Evolutionary conservation across 176 grass and related monocot genomes (phyloP).

Genomic region (Thalia dealbata): DNA sequence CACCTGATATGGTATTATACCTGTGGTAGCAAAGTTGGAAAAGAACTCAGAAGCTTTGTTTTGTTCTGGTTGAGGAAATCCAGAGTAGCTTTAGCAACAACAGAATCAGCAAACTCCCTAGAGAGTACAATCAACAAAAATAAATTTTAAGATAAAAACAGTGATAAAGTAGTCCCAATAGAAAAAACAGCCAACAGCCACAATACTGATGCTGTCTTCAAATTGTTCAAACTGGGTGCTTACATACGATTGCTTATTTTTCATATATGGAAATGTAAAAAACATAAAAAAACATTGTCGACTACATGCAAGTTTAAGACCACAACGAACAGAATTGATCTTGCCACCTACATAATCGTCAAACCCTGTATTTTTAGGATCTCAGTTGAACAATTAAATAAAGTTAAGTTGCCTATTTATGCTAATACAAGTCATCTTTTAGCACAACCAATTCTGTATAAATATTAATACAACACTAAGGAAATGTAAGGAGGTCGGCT

Average conservation of each 20-base stretch:
- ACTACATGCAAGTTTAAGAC: neutral
- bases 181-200: too few species aligned
- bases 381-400: neutral
- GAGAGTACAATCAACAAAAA: conserved; percentile 10
- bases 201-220: neutral
- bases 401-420: neutral
- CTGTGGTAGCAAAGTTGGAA: conserved; percentile 75
- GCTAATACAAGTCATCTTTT: neutral
- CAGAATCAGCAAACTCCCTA: conserved; percentile 85
- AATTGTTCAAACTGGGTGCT: neutral
- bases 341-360: neutral
- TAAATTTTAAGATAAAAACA: neutral
- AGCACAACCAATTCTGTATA: neutral
- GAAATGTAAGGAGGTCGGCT: neutral
- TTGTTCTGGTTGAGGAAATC: conserved; percentile 76
- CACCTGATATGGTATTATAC: conserved; percentile 19
- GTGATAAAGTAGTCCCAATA: neutral
- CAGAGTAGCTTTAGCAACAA: conserved; percentile 52
- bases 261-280: neutral
- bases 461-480: neutral
- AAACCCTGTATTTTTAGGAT: neutral
- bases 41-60: conserved; percentile 51
- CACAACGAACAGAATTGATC: neutral
- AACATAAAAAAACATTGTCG: too few species aligned
- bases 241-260: neutral